Base-by-base conservation (phyloP, 208 protist species). In the Crithidia sp. region DNA sequence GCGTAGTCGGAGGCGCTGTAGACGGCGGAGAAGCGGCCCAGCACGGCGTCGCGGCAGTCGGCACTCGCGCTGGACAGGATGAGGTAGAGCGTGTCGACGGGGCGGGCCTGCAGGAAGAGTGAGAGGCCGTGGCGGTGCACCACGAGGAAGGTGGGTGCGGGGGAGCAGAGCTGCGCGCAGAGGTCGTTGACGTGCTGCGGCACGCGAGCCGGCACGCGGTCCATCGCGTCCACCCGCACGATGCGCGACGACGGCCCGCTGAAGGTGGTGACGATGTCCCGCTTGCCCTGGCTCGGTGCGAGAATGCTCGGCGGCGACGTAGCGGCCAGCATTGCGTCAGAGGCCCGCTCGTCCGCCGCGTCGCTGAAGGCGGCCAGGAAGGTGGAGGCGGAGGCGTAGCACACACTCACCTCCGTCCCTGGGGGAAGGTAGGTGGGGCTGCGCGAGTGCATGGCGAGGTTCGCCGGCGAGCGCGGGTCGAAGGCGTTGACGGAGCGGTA, bases 71-170 rank as follows among this genome's bases (percentile, higher is more conserved):
- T 80, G 52, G 70, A 75, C 41, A 97, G 66, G 61, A 97, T 95
- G 59, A 87, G 82, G 74, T 92, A 90, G 28, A 97, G 89, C 6
- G 85, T 95, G 66, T 97, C 93, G 16, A 97, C 86, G 0, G 93
- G 89, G 19, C 90, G 87, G 28, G 91, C 67, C 63, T 91, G 88
- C 50, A 88, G 82, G 79, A 87, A 97, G 41, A 88, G 68, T 55
- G 91, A 86, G 44, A 97, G 71, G 39, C 90, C 93, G 70, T 95
- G 87, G 50, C 89, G 84, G 53, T 95, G 91, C 53, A 88, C 77
- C 17, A 93, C 80, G 65, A 93, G 77, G 78, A 88, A 95, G 44
- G 82, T 77, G 39, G 75, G 71, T 12, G 89, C 77, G 16, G 86
- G 79, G 56, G 62, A 81, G 60, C 58, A 83, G 52, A 95, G 80